Evolutionary conservation across 2,329 filamentous ascomycete species (phyloP), one percentile per base, ranked within the genome.

Genomic region (Monilinia vaccinii-corymbosi): DNA sequence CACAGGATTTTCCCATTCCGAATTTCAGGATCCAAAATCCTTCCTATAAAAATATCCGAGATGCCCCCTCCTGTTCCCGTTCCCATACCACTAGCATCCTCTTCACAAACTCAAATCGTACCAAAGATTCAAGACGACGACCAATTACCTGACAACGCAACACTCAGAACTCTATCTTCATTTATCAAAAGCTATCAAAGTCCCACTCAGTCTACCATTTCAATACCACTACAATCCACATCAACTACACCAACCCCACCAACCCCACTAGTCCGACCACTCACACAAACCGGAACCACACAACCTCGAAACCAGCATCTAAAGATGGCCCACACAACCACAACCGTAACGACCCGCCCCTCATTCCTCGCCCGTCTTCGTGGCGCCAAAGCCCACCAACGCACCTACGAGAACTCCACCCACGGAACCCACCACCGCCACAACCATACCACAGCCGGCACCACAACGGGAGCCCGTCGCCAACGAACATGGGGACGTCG

Each of bases 281-380:
- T 13, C 34, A 21, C 23, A 31, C 36, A 36, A 40, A 50, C 9
- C 38, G 2, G 7, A 38, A 5, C 11, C 13, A 25, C 16, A n/a
- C 23, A 44, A 11, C 36, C 48, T 7, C 21, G n/a, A 49, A 28
- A 18, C 28, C 18, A 28, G 50, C 2, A 25, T 21, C 8, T 4
- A 46, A 55, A 31, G 23, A 56, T 60, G 51, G 23, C 57, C 4
- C 49, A 53, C 57, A 59, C 49, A 59, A 59, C 57, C 18, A 59
- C 56, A 21, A 60, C 58, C 44, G 45, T 48, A 4, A 60, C 58
- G 25, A 60, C 58, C 7, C 44, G 50, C 1, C 50, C 58, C 34
- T 45, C 38, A 10, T 28, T 56, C 18, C 2, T 60, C 28, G 14
- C 58, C 25, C 58, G 58, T 13, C 50, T 56, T 9, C 50, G 50